phyloP scores from a whole-genome alignment of 2,329 filamentous ascomycete genomes.

The Sclerotinia trifoliorum region DNA sequence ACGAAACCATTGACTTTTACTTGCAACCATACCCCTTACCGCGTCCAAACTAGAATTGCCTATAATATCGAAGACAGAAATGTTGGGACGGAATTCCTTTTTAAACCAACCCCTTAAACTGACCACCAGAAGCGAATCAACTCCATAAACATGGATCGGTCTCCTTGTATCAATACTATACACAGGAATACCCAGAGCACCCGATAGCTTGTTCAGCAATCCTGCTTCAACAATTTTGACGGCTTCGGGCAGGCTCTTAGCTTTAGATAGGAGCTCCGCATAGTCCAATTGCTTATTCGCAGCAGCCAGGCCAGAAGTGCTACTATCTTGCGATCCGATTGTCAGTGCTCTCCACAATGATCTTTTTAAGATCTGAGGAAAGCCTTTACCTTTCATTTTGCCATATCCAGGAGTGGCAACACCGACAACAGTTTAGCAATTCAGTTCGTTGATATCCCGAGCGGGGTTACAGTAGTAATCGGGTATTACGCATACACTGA shows the following conservation, averaged over 20 bases:
- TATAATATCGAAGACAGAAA: neutral
- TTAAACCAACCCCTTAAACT: neutral
- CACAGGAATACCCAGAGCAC: neutral
- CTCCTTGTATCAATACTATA: neutral
- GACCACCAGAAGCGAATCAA: neutral
- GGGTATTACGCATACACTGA: slow-evolving; percentile 55
- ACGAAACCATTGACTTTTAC: neutral
- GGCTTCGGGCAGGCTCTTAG: too few species aligned
- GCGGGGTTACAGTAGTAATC: neutral
- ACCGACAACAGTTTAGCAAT: neutral
- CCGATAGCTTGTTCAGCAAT: neutral
- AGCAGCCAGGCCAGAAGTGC: neutral
- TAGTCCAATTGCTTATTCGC: neutral
- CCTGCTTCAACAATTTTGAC: neutral
- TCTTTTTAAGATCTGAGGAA: neutral
- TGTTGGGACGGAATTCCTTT: neutral
- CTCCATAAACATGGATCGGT: neutral
- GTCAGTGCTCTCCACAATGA: neutral
- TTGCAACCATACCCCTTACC: neutral
- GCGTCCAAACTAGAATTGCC: neutral
- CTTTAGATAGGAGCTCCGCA: neutral
- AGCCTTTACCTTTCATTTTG: neutral
- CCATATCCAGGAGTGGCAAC: too few species aligned
- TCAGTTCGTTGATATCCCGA: neutral
- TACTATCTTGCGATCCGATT: neutral